A percentile compares a stretch with the other conserved stretches of the same genome.
Conservation (phyloP, 768 basidiomycete species). For the Leccinum olivaceopallidum region DNA sequence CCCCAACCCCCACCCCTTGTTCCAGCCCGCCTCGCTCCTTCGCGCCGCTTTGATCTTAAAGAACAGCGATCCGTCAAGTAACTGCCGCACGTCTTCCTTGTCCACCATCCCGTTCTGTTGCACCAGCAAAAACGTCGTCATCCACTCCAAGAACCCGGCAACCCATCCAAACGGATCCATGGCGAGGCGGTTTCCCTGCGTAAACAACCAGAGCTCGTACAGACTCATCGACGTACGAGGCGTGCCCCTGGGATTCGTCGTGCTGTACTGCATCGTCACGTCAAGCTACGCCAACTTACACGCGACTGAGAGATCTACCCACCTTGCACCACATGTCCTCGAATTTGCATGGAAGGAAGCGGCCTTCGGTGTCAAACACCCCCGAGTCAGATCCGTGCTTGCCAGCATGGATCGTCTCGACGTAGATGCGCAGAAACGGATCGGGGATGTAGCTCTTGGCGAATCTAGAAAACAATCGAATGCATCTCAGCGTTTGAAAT, state of each 20-base stretch:
- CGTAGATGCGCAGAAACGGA: constrained; percentile 41
- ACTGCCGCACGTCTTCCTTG: constrained; percentile 42
- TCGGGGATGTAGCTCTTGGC: constrained; percentile 36
- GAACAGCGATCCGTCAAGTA: constrained; percentile 43
- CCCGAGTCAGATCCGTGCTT: constrained; percentile 48
- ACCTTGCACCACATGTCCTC: constrained; percentile 47
- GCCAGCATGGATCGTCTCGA: constrained; percentile 35
- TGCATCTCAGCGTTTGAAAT: neutral
- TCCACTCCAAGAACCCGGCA: constrained; percentile 40
- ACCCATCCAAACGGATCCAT: constrained; percentile 40
- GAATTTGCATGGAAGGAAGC: constrained; percentile 42
- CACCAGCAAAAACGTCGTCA: constrained; percentile 39
- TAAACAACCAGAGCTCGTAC: constrained; percentile 33
- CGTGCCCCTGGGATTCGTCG: constrained; percentile 4
- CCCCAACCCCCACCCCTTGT: constrained; percentile 32
- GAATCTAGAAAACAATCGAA: constrained; percentile 13
- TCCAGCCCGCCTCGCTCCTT: constrained; percentile 22
- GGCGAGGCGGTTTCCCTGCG: constrained; percentile 33
- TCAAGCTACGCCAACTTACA: neutral
- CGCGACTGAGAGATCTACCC: neutral
- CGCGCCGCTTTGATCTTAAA: constrained; percentile 34
- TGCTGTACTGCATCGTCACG: constrained; percentile 15
- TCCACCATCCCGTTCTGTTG: constrained; percentile 40
- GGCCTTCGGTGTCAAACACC: constrained; percentile 41
- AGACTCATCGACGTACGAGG: constrained; percentile 30